phyloP scores from a whole-genome alignment of 2,329 filamentous ascomycete species.

The Cryphonectria carpinicola region DNA sequence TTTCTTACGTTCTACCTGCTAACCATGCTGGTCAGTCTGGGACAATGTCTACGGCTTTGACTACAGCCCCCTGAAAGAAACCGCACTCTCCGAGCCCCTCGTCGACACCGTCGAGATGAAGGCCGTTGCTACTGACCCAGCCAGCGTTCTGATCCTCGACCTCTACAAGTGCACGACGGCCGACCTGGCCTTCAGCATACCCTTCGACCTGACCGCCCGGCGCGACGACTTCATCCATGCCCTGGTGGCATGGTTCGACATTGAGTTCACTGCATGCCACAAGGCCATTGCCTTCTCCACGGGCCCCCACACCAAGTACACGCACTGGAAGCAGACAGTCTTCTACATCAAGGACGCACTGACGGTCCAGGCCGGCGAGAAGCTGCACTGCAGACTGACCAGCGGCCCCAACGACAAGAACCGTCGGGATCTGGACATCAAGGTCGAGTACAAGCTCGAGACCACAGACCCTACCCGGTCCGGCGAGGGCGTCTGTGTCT shows the following conservation, averaged over 20 bases:
- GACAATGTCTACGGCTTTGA: conserved; percentile 99
- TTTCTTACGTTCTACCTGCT: background rate
- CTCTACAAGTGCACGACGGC: conserved; percentile 85
- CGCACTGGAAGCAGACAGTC: conserved; percentile 99
- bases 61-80: conserved; percentile 91
- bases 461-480: conserved; percentile 73
- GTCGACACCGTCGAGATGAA: conserved; percentile 98
- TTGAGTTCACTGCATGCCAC: conserved; percentile 97
- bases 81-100: conserved; percentile 90
- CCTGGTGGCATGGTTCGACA: conserved; percentile 98
- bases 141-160: conserved; percentile 83
- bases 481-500: conserved; percentile 72
- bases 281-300: conserved; percentile 97
- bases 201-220: conserved; percentile 76
- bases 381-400: conserved; percentile 71
- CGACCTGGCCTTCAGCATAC: conserved; percentile 82
- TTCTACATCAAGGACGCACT: conserved; percentile 95
- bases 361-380: conserved; percentile 87
- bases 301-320: conserved; percentile 97
- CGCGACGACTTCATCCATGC: conserved; percentile 96
- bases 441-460: conserved; percentile 79
- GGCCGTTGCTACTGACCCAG: conserved; percentile 92
- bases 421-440: conserved; percentile 91
- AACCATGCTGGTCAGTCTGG: conserved; percentile 70
- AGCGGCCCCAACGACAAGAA: conserved; percentile 95